Evolutionary conservation across 2,329 filamentous ascomycete genomes (phyloP).

Genomic region (Metarhizium rileyi): DNA sequence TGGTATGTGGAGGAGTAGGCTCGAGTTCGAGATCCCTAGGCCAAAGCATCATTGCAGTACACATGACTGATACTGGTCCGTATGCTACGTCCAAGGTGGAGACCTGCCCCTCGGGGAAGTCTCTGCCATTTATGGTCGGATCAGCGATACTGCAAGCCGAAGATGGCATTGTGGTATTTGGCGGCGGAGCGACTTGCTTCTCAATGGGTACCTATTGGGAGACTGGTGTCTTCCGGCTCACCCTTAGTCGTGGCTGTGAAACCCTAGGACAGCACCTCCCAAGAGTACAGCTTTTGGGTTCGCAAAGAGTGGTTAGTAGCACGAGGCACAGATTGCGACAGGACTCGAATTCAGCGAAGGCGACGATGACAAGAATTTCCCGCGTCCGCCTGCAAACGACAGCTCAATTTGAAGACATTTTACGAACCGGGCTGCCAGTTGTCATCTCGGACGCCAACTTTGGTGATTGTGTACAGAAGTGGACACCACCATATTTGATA

Average conservation of each 20-base stretch:
- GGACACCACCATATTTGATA: constrained; percentile 61
- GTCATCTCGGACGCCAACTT: constrained; percentile 58
- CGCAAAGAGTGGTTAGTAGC: constrained; percentile 15
- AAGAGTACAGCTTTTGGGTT: constrained; percentile 16
- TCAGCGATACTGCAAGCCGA: constrained; percentile 43
- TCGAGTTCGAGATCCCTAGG: constrained; percentile 17
- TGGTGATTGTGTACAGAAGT: constrained; percentile 55
- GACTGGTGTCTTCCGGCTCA: constrained; percentile 41
- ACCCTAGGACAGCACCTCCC: background rate
- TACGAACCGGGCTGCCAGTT: constrained; percentile 43
- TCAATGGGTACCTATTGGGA: constrained; percentile 87
- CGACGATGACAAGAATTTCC: constrained; percentile 30
- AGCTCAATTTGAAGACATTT: constrained; percentile 49
- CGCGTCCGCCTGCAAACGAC: constrained; percentile 40
- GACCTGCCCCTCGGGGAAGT: constrained; percentile 1
- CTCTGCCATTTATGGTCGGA: constrained; percentile 59
- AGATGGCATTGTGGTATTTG: constrained; percentile 51
- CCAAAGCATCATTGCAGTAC: constrained; percentile 17
- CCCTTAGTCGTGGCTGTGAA: background rate
- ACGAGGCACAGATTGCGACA: constrained; percentile 1
- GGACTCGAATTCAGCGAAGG: constrained; percentile 5
- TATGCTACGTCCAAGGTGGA: constrained; percentile 6
- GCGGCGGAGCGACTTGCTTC: constrained; percentile 82
- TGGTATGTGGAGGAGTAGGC: constrained; percentile 26
- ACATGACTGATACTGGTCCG: constrained; percentile 25